These are phyloP conservation scores for Solioccasus polychromus DNA, from an alignment of 768 basidiomycete species.

Conservation along the genomic window DNA sequence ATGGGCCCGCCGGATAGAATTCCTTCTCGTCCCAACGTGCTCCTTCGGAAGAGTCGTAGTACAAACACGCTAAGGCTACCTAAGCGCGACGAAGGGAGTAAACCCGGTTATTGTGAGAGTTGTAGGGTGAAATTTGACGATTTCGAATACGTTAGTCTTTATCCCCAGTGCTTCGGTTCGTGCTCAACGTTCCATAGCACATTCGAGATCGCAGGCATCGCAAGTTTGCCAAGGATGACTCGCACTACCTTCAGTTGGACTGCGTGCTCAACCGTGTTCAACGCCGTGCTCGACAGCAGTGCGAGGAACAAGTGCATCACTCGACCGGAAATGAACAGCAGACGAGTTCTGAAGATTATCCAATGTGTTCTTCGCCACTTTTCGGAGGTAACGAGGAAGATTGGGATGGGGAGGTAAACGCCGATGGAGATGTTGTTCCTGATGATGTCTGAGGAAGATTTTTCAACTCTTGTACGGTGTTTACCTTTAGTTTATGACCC, in stretches of 20 bases:
- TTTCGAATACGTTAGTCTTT: constrained; percentile 62
- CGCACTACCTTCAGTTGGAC: constrained; percentile 81
- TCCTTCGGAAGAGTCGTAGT: constrained; percentile 73
- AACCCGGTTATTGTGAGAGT: constrained; percentile 97
- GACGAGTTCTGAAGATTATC: constrained; percentile 18
- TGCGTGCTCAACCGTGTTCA: constrained; percentile 61
- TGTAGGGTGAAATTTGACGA: constrained; percentile 89
- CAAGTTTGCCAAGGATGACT: constrained; percentile 73
- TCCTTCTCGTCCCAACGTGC: constrained; percentile 46
- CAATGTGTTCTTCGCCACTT: constrained; percentile 21
- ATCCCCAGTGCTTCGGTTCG: neutral
- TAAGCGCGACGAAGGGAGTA: constrained; percentile 80
- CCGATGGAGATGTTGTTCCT: constrained; percentile 19
- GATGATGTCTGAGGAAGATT: constrained; percentile 18
- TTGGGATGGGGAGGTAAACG: constrained; percentile 22
- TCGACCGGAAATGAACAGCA: constrained; percentile 9
- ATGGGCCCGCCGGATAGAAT: constrained; percentile 73
- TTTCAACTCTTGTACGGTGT: constrained; percentile 9
- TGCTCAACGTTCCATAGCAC: constrained; percentile 50
- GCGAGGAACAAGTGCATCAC: constrained; percentile 26
- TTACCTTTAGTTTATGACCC: constrained; percentile 17
- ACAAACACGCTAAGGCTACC: constrained; percentile 75
- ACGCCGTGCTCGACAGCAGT: constrained; percentile 37
- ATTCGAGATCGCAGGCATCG: constrained; percentile 68
- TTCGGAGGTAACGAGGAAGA: constrained; percentile 12